A percentile compares a stretch with the other conserved stretches of the same genome.
Evolutionary conservation across 768 basidiomycete genomes (phyloP).

Genomic region (Russula foetens): DNA sequence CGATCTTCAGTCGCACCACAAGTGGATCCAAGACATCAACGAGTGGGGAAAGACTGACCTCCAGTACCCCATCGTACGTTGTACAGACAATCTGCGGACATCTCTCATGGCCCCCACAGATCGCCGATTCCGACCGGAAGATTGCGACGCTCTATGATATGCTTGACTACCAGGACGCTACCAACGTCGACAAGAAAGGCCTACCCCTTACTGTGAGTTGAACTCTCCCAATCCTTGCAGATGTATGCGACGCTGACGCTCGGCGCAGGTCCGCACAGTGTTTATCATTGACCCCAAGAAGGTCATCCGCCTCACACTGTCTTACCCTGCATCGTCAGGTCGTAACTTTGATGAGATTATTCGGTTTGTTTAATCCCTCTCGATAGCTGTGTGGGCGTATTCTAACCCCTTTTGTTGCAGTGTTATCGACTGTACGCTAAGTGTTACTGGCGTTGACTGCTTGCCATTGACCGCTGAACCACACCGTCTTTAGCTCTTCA

Average conservation of each 20-base stretch:
- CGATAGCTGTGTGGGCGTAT: background rate
- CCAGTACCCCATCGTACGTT: conserved; percentile 83
- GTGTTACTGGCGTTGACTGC: no score
- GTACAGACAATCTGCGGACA: no score
- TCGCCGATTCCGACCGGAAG: conserved; percentile 84
- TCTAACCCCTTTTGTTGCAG: conserved; percentile 25
- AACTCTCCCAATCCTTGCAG: background rate
- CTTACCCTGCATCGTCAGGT: conserved; percentile 94
- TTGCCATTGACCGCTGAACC: conserved; percentile 23
- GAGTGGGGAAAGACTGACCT: conserved; percentile 76
- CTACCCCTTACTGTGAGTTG: conserved; percentile 93
- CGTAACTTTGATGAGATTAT: conserved; percentile 80
- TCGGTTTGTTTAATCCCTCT: conserved; percentile 30
- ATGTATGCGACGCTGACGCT: background rate
- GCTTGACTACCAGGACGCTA: conserved; percentile 92
- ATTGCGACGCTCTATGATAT: conserved; percentile 88
- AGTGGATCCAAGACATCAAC: conserved; percentile 88
- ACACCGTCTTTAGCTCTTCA: conserved; percentile 53
- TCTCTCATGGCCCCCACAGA: conserved; percentile 37
- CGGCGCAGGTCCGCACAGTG: conserved; percentile 77
- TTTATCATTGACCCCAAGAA: conserved; percentile 98
- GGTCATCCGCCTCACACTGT: conserved; percentile 79
- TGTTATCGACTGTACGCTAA: conserved; percentile 60
- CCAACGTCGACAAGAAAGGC: conserved; percentile 79
- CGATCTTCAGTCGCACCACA: conserved; percentile 70